phyloP scores from a whole-genome alignment of 2,329 filamentous ascomycete species.

The Penicillium sp. region DNA sequence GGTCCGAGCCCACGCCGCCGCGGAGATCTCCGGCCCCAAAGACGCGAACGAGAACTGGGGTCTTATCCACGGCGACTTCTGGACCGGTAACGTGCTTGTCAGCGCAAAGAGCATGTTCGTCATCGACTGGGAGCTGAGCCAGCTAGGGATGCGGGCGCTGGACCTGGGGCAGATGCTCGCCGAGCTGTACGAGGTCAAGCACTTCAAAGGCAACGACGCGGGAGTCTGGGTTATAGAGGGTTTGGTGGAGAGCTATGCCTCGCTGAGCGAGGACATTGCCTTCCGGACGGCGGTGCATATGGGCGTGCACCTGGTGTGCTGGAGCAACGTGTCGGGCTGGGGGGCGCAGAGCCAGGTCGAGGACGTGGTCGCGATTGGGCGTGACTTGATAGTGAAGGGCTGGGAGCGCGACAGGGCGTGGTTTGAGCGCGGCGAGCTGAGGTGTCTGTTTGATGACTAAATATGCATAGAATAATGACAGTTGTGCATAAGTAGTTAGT shows the following conservation, averaged over 20 bases:
- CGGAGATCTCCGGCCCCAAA: not conserved
- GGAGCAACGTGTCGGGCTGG: constrained; percentile 9
- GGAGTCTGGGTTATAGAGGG: constrained; percentile 8
- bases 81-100: constrained; percentile 12
- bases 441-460: not conserved
- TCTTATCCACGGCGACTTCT: constrained; percentile 12
- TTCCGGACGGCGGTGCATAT: constrained; percentile 8
- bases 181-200: constrained; percentile 10
- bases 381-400: constrained; percentile 5
- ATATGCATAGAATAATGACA: no score
- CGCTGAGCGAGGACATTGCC: not conserved
- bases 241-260: not conserved
- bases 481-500: no score
- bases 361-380: constrained; percentile 5
- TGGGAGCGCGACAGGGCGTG: constrained; percentile 10
- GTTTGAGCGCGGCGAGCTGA: constrained; percentile 4
- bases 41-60: not conserved
- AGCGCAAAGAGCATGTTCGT: constrained; percentile 2
- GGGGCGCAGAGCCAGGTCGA: not conserved
- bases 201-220: constrained; percentile 5
- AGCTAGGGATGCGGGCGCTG: constrained; percentile 7
- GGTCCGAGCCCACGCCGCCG: constrained; percentile 1
- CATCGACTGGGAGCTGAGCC: constrained; percentile 11
- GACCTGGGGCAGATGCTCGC: constrained; percentile 10
- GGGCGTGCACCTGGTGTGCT: constrained; percentile 14